phyloP scores from a whole-genome alignment of 352 stramenopile genomes.

The Globisporangium canariense region DNA sequence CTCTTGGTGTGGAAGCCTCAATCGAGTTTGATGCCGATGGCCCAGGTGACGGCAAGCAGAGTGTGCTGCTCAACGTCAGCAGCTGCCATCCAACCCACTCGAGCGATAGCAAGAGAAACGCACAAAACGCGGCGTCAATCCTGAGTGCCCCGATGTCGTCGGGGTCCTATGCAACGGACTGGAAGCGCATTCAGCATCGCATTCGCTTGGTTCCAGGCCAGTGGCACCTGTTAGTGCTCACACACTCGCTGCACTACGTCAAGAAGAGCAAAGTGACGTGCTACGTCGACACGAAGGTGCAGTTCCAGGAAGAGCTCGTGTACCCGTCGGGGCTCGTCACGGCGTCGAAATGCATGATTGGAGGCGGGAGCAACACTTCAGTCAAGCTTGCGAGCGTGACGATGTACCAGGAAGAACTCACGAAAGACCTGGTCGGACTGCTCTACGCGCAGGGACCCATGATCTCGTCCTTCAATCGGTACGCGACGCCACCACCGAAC shows the following conservation, averaged over 20 bases:
- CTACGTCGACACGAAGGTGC: constrained; percentile 51
- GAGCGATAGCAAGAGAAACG: constrained; percentile 15
- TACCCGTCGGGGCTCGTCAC: constrained; percentile 74
- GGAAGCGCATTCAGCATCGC: constrained; percentile 53
- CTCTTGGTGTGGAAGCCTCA: constrained; percentile 64
- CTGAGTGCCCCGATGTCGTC: constrained; percentile 25
- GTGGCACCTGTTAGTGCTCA: constrained; percentile 77
- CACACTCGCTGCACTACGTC: constrained; percentile 80
- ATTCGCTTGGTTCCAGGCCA: constrained; percentile 29
- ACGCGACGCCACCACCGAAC: constrained; percentile 23
- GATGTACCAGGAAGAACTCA: constrained; percentile 82
- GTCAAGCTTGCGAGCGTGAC: constrained; percentile 62
- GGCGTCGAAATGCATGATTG: constrained; percentile 70
- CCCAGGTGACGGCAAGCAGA: constrained; percentile 14
- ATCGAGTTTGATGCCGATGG: constrained; percentile 46
- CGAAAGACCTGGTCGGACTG: constrained; percentile 42
- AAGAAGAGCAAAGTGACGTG: constrained; percentile 84
- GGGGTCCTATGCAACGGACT: constrained; percentile 33
- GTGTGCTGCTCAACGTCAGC: constrained; percentile 46
- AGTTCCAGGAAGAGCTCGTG: constrained; percentile 72
- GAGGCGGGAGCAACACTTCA: constrained; percentile 34
- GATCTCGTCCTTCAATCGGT: constrained; percentile 59
- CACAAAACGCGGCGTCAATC: constrained; percentile 30
- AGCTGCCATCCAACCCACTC: constrained; percentile 39
- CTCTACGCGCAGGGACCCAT: constrained; percentile 63